These are phyloP conservation scores for fission yeast (Schizosaccharomyces pombe) DNA, from an alignment of 805 yeast genomes.

Conservation along the genomic window DNA sequence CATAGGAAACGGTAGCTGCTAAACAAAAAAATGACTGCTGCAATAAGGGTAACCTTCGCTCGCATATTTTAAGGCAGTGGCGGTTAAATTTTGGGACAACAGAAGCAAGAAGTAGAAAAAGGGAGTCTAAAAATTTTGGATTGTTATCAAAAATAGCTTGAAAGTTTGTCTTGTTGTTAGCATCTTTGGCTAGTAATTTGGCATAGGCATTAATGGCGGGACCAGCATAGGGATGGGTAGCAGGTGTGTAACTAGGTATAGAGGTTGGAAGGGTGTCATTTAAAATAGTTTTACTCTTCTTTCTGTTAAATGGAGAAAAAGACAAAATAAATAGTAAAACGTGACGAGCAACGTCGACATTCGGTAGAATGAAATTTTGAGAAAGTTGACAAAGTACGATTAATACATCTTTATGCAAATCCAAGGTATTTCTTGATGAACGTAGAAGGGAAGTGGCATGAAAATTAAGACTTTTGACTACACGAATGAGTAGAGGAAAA, in stretches of 20 bases:
- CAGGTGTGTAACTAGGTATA: background rate
- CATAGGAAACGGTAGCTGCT: background rate
- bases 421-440: background rate
- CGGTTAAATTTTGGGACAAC: background rate
- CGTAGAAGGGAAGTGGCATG: background rate
- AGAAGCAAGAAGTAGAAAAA: background rate
- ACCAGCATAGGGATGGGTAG: background rate
- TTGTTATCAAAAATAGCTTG: background rate
- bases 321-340: background rate
- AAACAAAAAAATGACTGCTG: background rate
- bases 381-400: background rate
- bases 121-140: background rate
- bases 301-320: background rate
- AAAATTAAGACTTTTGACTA: background rate
- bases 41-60: background rate
- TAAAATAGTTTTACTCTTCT: background rate
- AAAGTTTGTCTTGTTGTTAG: background rate
- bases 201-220: background rate
- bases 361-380: background rate
- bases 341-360: background rate
- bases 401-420: background rate
- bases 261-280: background rate
- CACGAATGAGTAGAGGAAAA: background rate
- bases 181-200: background rate
- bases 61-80: background rate